A percentile compares a stretch with the other conserved stretches of the same genome.
phyloP scores from a whole-genome alignment of 108 stramenopile genomes.

The Pseudonitzschia multiseries region DNA sequence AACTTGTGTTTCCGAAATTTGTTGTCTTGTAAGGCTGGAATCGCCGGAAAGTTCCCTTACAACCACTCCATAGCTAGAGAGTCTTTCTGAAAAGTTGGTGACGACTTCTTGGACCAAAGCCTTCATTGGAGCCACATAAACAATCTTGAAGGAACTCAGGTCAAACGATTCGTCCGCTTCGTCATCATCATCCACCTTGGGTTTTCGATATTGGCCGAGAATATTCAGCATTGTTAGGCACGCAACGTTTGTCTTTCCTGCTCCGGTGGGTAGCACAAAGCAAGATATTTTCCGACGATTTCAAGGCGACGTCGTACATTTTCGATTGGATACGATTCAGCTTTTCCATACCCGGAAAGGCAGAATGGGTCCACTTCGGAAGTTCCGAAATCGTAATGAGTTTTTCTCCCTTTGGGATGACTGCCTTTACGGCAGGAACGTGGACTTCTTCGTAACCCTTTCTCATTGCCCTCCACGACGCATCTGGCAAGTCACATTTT shows the following conservation, averaged over 20 bases:
- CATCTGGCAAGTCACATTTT: constrained; percentile 87
- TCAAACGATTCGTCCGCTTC: constrained; percentile 72
- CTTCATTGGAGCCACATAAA: constrained; percentile 99
- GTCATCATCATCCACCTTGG: constrained; percentile 39
- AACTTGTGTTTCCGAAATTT: constrained; percentile 97
- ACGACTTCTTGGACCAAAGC: constrained; percentile 99
- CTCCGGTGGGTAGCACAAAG: constrained; percentile 99
- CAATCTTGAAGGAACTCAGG: constrained; percentile 93
- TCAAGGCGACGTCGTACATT: constrained; percentile 88
- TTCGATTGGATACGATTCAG: constrained; percentile 98
- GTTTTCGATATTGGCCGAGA: constrained; percentile 88
- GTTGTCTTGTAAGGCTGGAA: constrained; percentile 92
- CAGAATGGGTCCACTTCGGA: constrained; percentile 93
- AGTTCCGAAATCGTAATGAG: constrained; percentile 85
- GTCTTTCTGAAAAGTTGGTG: constrained; percentile 91
- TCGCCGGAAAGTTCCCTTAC: constrained; percentile 98
- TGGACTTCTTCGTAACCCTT: constrained; percentile 99
- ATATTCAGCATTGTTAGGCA: constrained; percentile 94
- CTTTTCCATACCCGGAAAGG: constrained; percentile 92
- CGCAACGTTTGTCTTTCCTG: constrained; percentile 97
- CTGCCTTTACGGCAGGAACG: constrained; percentile 91
- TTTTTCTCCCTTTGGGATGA: constrained; percentile 75
- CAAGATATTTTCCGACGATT: constrained; percentile 90
- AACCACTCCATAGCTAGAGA: constrained; percentile 83
- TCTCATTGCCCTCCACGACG: constrained; percentile 92